Conservation (phyloP, 805 yeast genomes). For the Debaryomyces castellii region DNA sequence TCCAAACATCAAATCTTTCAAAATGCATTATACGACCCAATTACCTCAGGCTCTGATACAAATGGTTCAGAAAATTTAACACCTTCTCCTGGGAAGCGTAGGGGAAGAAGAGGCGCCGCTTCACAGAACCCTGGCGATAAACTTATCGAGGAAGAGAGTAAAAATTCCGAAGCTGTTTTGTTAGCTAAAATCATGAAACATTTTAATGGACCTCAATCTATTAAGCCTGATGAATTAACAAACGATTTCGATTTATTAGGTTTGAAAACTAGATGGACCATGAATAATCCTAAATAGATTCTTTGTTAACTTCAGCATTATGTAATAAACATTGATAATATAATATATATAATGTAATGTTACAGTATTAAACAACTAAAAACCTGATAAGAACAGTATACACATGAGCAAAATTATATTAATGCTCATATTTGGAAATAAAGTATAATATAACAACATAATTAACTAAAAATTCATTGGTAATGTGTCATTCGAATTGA, state of each 20-base stretch:
- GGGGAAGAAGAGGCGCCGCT: slow-evolving; percentile 37
- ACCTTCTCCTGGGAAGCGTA: slow-evolving; percentile 27
- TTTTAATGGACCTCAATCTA: slow-evolving; percentile 39
- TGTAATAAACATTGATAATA: not conserved
- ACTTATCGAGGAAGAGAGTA: slow-evolving; percentile 12
- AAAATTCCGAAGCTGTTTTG: slow-evolving; percentile 34
- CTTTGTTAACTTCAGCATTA: not conserved
- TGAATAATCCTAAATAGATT: slow-evolving; percentile 5
- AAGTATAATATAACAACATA: slow-evolving; percentile 2
- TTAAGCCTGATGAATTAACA: slow-evolving; percentile 29
- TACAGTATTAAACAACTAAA: slow-evolving; percentile 5
- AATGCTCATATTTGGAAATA: not conserved
- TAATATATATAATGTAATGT: slow-evolving; percentile 2
- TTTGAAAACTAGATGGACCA: slow-evolving; percentile 36
- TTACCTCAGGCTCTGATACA: slow-evolving; percentile 42
- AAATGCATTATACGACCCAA: slow-evolving; percentile 35
- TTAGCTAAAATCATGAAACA: slow-evolving; percentile 45
- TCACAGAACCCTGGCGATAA: slow-evolving; percentile 8
- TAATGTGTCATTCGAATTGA: not conserved
- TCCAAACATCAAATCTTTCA: slow-evolving; percentile 42
- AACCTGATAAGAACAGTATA: slow-evolving; percentile 1
- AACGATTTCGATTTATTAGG: slow-evolving; percentile 39
- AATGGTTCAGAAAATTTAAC: slow-evolving; percentile 22
- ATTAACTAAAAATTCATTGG: slow-evolving; percentile 1
- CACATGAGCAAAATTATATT: not conserved